phyloP scores from a whole-genome alignment of 768 basidiomycete genomes.

The Xerocomus brunneocitrinus region DNA sequence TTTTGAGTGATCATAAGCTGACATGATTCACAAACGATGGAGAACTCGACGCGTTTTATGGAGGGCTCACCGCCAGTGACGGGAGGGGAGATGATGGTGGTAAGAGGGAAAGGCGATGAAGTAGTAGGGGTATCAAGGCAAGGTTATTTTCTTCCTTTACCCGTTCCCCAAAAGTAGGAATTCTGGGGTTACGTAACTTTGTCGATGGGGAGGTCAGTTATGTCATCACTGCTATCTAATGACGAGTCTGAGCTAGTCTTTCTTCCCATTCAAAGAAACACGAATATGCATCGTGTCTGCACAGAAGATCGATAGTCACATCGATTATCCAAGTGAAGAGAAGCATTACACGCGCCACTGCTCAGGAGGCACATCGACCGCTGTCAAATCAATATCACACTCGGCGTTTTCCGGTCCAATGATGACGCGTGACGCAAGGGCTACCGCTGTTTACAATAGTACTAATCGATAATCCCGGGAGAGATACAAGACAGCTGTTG shows the following conservation, averaged over 20 bases:
- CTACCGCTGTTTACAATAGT: too few relatives aligned
- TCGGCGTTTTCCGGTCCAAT: slow-evolving; percentile 14
- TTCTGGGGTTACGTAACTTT: slow-evolving; percentile 32
- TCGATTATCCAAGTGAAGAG: slow-evolving; percentile 13
- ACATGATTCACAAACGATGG: slow-evolving; percentile 18
- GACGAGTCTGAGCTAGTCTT: background rate
- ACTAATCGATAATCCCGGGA: too few relatives aligned
- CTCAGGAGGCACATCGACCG: slow-evolving; percentile 27
- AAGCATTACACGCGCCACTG: background rate
- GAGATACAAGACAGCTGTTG: too few relatives aligned
- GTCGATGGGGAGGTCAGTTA: background rate
- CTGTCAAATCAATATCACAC: background rate
- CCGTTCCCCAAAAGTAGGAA: slow-evolving; percentile 28
- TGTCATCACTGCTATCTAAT: too few relatives aligned
- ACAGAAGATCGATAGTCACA: slow-evolving; percentile 11
- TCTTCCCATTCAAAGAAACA: background rate
- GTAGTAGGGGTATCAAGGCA: background rate
- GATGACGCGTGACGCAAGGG: background rate
- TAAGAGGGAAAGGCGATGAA: slow-evolving; percentile 12
- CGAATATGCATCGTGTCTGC: slow-evolving; percentile 9
- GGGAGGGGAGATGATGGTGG: slow-evolving; percentile 15
- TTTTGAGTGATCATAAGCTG: slow-evolving; percentile 52
- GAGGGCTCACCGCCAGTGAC: slow-evolving; percentile 1
- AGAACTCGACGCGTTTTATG: slow-evolving; percentile 7
- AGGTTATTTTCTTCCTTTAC: slow-evolving; percentile 17